Base-by-base conservation (phyloP, 345 rosid species). In the Cardamine resedifolia region DNA sequence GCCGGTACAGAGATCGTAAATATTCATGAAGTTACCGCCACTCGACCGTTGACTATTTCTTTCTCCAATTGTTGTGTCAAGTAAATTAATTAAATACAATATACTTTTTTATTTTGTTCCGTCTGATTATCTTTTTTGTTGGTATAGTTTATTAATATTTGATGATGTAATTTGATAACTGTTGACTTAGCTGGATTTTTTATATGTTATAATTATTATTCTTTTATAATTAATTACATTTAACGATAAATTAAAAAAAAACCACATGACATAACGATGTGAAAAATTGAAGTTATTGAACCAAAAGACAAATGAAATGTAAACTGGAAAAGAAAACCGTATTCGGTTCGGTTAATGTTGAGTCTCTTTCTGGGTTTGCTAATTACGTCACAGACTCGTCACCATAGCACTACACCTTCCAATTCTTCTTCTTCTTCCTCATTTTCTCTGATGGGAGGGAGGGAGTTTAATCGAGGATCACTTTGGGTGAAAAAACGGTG, bases 21-120 rank as follows among this genome's bases (percentile, higher is more conserved):
- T 65, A 70, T 87, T 48, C 79, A 71, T 63, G 88, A 90, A 82
- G 97, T 91, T 4, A 81, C 82, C 61, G 90, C 91, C 15, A 89
- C 97, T 30, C 86, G 83, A 74, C 88, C 84, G 70, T 67, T 67
- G 68, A 74, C 9, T 59, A 38, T 12, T 57, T 57, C 72, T 27
- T 84, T 84, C 30, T 44, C 82, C 3, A 73, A 39, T 58, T 89
- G 91, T 76, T 92, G 96, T 68, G 82, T 70, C 2, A 65, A 16
- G 52, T 85, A 65, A 43, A 79, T 15, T 31, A 38, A 49, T 26
- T 4, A 14, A 1, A 34, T 34, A 9, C 2, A 38, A 12, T 39
- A 41, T 14, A 39, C 4, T 10, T 41, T 1, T 12, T 4, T 5
- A 12, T 41, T 41, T 41, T 41, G 12, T 3, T 5, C 3, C 14